Percentiles rank a stretch among this genome's conserved stretches.
Evolutionary conservation across 2,329 filamentous ascomycete genomes (phyloP).

Genomic region (Botrytis byssoidea): DNA sequence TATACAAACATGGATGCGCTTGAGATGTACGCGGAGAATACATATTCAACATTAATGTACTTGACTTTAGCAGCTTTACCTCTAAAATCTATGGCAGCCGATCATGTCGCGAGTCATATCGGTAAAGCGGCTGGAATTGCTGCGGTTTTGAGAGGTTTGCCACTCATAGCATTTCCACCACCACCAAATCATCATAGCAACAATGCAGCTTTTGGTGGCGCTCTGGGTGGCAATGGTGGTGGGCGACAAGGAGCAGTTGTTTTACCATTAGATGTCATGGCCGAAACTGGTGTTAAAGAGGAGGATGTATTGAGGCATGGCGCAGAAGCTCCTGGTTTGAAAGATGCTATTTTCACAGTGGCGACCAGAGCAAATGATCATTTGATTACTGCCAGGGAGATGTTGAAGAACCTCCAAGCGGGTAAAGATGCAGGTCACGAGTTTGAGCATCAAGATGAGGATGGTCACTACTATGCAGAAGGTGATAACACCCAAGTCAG

Average conservation of each 20-base stretch:
- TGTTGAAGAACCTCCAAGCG: conserved; percentile 76
- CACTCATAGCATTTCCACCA: conserved; percentile 78
- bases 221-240: conserved; percentile 40
- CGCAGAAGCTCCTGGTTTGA: conserved; percentile 72
- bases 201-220: conserved; percentile 43
- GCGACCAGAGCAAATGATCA: conserved; percentile 95
- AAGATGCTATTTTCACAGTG: conserved; percentile 87
- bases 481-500: conserved; percentile 43
- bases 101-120: conserved; percentile 92
- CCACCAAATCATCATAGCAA: conserved; percentile 56
- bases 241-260: conserved; percentile 64
- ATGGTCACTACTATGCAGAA: conserved; percentile 56
- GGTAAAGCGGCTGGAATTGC: conserved; percentile 91
- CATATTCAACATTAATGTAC: conserved; percentile 91
- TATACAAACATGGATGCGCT: conserved; percentile 71
- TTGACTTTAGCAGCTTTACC: conserved; percentile 78
- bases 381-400: conserved; percentile 87
- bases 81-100: conserved; percentile 76
- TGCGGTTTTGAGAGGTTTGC: conserved; percentile 81
- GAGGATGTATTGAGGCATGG: conserved; percentile 86
- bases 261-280: conserved; percentile 87
- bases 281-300: conserved; percentile 74
- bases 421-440: conserved; percentile 77
- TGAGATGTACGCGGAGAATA: conserved; percentile 90
- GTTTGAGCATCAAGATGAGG: conserved; percentile 82